Percentiles rank a stretch among this genome's conserved stretches.
Conservation (phyloP, 352 stramenopile genomes). For the Phytophthora hybrid region DNA sequence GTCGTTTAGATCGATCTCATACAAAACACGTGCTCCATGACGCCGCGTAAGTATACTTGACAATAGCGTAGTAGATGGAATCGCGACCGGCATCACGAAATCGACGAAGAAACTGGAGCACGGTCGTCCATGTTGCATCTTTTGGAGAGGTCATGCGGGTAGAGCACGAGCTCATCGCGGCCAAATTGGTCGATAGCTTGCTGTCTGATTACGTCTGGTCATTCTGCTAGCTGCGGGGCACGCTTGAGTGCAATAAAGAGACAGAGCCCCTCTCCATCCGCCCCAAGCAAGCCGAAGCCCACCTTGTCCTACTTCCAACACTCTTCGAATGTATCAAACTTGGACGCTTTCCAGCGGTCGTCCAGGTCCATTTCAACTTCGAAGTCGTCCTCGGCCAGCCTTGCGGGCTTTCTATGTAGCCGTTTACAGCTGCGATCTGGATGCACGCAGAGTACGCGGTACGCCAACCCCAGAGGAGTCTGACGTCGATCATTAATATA, state of each 20-base stretch:
- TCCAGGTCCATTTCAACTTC: not conserved
- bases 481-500: not conserved
- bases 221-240: slow-evolving; percentile 7
- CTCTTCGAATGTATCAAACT: not conserved
- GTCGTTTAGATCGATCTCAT: too few relatives aligned
- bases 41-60: too few relatives aligned
- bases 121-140: slow-evolving; percentile 2
- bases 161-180: not conserved
- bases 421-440: too few relatives aligned
- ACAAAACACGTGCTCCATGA: too few relatives aligned
- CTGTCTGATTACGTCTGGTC: slow-evolving; percentile 4
- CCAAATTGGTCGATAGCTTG: slow-evolving; percentile 16
- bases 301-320: not conserved
- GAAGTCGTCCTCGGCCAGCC: too few relatives aligned
- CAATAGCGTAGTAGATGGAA: too few relatives aligned
- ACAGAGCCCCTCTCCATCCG: not conserved
- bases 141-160: not conserved
- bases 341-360: slow-evolving; percentile 1
- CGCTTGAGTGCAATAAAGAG: slow-evolving; percentile 7
- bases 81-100: too few relatives aligned
- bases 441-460: too few relatives aligned
- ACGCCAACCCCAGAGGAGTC: too few relatives aligned
- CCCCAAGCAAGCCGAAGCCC: not conserved
- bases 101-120: not conserved
- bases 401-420: too few relatives aligned